Conservation (phyloP, 352 stramenopile species). For the Phytophthora crassamura region DNA sequence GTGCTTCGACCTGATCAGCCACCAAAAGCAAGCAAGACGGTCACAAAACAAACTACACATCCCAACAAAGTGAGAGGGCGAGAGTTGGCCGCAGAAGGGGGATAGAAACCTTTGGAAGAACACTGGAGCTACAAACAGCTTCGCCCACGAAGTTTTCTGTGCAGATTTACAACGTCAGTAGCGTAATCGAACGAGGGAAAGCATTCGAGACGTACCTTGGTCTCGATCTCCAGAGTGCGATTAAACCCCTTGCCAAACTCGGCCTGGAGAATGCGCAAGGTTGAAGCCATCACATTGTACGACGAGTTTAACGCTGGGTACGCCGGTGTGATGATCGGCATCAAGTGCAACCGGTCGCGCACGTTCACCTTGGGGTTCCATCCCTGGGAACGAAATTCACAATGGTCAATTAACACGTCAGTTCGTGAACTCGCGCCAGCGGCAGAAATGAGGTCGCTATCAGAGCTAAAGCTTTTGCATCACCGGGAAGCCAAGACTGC, state of each 20-base stretch:
- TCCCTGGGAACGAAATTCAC: slow-evolving; percentile 45
- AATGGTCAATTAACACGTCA: slow-evolving; percentile 15
- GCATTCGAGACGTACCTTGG: slow-evolving; percentile 59
- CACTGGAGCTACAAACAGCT: slow-evolving; percentile 72
- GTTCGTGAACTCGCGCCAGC: slow-evolving; percentile 2
- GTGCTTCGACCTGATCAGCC: slow-evolving; percentile 66
- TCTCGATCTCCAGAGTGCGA: slow-evolving; percentile 81
- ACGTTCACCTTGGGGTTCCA: slow-evolving; percentile 91
- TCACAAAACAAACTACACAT: slow-evolving; percentile 16
- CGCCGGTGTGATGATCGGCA: slow-evolving; percentile 99
- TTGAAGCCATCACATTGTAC: slow-evolving; percentile 96
- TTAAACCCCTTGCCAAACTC: slow-evolving; percentile 84
- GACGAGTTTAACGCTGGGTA: slow-evolving; percentile 99
- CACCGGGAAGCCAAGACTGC: slow-evolving; percentile 69
- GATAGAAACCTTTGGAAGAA: slow-evolving; percentile 89
- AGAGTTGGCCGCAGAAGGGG: neutral
- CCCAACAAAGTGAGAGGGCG: neutral
- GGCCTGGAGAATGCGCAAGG: slow-evolving; percentile 90
- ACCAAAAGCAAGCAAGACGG: slow-evolving; percentile 3
- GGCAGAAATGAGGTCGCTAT: slow-evolving; percentile 2
- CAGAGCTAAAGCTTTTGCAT: slow-evolving; percentile 31
- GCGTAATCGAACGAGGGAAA: neutral
- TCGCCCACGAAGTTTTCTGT: slow-evolving; percentile 80
- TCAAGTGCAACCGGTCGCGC: slow-evolving; percentile 93
- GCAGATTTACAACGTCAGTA: slow-evolving; percentile 13